Base-by-base conservation (phyloP, 192 early-diverging fungal genomes). In the Coemansia sp. region DNA sequence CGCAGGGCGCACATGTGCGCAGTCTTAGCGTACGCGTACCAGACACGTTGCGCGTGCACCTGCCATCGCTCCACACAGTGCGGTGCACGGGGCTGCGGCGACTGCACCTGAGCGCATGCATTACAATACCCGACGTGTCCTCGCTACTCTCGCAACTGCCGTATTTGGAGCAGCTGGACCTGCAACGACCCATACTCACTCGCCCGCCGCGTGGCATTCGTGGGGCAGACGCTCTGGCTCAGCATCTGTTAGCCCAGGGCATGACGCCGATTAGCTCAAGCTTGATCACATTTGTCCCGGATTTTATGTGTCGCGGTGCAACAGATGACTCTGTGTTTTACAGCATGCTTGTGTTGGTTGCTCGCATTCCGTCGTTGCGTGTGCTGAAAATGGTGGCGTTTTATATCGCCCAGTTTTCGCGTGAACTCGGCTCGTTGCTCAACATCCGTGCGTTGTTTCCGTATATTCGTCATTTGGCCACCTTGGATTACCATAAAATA, bases 331-430 rank as follows among this genome's bases (percentile, higher is more conserved):
- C 32, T 35, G 45, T 79, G 15, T 67, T 79, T 47, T 79, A 79
- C 47, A 79, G 73, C 37, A 55, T 79, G 1, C 58, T 79, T 17
- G 43, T 70, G 43, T 39, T 79, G 14, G 73, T 79, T 17, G 64
- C 70, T 3, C 55, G 76, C 3, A 61, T 69, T 4, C 70, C 71
- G 5, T 79, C 76, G 23, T 43, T 79, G 60, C 48, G 64, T 3
- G 64, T 54, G 57, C 64, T 79, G 6, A 64, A 60, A 41, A 73
- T 73, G 57, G 69, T 63, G 51, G 64, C 67, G 41, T 70, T 72
- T 55, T 78, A 69, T 39, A 61, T 69, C 15, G 51, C 65, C 3
- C 69, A 69, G 29, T 78, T 78, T 19, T 62, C 58, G 27, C 38
- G 62, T 0, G 66, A 69, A 12, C 63, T 78, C 9, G n/a, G 62